Evolutionary conservation across 345 rosid genomes (phyloP).

Genomic region (Microthlaspi erraticum): DNA sequence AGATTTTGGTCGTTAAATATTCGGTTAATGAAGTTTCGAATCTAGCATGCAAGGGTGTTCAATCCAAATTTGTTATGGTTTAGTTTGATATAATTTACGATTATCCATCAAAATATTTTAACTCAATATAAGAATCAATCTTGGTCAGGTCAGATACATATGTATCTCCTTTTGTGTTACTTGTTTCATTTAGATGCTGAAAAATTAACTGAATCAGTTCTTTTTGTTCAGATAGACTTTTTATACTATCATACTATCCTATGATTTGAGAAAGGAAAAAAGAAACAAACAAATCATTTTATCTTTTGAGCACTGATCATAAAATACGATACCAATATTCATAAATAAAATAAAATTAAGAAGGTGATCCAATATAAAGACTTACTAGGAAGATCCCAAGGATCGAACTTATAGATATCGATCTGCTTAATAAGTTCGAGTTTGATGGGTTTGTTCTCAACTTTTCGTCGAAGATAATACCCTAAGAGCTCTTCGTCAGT

Average conservation of each 20-base stretch:
- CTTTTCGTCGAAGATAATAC: constrained; percentile 59
- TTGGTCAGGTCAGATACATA: not conserved
- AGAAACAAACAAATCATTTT: not conserved
- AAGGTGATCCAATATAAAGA: constrained; percentile 14
- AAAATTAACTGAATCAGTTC: not conserved
- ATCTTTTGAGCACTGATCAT: not conserved
- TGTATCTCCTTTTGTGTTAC: not conserved
- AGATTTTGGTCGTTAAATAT: not conserved
- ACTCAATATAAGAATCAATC: not conserved
- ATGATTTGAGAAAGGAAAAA: not conserved
- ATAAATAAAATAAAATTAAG: not conserved
- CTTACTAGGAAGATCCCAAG: constrained; percentile 66
- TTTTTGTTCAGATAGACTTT: not conserved
- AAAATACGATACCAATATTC: not conserved
- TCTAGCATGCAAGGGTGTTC: not conserved
- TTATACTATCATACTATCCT: not conserved
- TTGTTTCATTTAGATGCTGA: not conserved
- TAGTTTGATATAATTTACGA: not conserved
- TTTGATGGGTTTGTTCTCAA: constrained; percentile 51
- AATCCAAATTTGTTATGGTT: not conserved
- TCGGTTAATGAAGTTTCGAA: not conserved
- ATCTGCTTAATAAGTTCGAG: constrained; percentile 55
- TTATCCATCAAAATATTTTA: not conserved
- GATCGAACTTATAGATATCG: constrained; percentile 60
- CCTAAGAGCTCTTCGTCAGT: constrained; percentile 62